Evolutionary conservation across 495 filamentous ascomycete genomes (phyloP).

Genomic region (Jackrogersella multiformis): DNA sequence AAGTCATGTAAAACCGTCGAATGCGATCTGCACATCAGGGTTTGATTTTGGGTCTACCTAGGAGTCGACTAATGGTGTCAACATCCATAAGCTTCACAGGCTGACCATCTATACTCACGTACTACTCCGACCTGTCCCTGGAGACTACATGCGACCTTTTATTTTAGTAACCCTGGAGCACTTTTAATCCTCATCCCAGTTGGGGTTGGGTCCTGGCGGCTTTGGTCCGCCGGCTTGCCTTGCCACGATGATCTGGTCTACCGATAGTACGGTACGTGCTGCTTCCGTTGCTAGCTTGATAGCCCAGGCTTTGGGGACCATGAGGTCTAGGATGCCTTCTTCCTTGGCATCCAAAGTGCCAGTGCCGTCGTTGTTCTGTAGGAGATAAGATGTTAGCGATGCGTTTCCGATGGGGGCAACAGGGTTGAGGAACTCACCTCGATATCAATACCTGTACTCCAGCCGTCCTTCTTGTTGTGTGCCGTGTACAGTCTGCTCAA

Average conservation of each 20-base stretch:
- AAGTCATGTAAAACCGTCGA: background rate
- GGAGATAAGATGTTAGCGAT: slow-evolving; percentile 31
- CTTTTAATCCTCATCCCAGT: slow-evolving; percentile 96
- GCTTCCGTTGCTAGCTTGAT: slow-evolving; percentile 96
- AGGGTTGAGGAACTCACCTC: slow-evolving; percentile 61
- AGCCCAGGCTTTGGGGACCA: slow-evolving; percentile 92
- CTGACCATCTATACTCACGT: slow-evolving; percentile 30
- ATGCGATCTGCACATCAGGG: background rate
- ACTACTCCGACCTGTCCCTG: slow-evolving; percentile 11
- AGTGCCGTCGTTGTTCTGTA: slow-evolving; percentile 73
- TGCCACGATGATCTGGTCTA: slow-evolving; percentile 99
- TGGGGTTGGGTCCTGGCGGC: slow-evolving; percentile 90
- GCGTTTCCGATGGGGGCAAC: background rate
- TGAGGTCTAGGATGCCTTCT: slow-evolving; percentile 90
- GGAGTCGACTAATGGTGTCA: slow-evolving; percentile 24
- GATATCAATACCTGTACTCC: slow-evolving; percentile 92
- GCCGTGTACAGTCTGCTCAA: slow-evolving; percentile 90
- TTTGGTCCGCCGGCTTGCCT: slow-evolving; percentile 98
- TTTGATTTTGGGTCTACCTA: slow-evolving; percentile 14
- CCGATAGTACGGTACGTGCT: slow-evolving; percentile 90
- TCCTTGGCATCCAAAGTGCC: slow-evolving; percentile 89
- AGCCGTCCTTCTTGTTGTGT: slow-evolving; percentile 85
- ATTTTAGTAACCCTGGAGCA: background rate
- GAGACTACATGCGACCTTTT: slow-evolving; percentile 14
- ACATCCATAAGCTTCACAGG: slow-evolving; percentile 17